Conservation (phyloP, 2,329 filamentous ascomycete species). For the Botrytis byssoidea region DNA sequence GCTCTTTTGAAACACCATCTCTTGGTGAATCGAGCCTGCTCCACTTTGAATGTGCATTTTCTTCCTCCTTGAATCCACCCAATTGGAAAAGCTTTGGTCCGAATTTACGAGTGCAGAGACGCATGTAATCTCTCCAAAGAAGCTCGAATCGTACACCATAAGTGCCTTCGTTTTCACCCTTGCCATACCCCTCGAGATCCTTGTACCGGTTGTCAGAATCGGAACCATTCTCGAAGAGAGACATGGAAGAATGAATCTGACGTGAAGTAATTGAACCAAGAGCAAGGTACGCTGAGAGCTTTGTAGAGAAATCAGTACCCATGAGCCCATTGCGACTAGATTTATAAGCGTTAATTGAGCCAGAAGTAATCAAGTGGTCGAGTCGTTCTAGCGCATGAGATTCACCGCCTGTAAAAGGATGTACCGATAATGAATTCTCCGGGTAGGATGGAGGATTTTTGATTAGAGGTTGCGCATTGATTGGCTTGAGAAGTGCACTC, state of each 20-base stretch:
- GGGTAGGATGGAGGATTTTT: constrained; percentile 54
- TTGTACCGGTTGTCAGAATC: constrained; percentile 33
- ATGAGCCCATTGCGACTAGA: constrained; percentile 69
- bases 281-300: constrained; percentile 70
- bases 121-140: constrained; percentile 79
- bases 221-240: constrained; percentile 66
- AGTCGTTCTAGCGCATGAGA: constrained; percentile 57
- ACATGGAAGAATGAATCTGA: constrained; percentile 66
- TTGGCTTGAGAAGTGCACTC: constrained; percentile 55
- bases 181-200: constrained; percentile 51
- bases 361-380: constrained; percentile 57
- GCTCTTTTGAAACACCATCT: constrained; percentile 39
- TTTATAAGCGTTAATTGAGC: constrained; percentile 64
- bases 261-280: constrained; percentile 71
- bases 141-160: constrained; percentile 69
- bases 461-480: constrained; percentile 51
- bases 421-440: constrained; percentile 53
- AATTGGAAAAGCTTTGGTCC: constrained; percentile 61
- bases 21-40: constrained; percentile 27
- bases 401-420: constrained; percentile 70
- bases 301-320: constrained; percentile 70
- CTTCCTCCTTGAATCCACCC: constrained; percentile 57
- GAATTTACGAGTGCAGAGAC: constrained; percentile 71
- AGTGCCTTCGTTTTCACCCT: constrained; percentile 72
- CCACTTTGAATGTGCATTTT: constrained; percentile 36